These are phyloP conservation scores for Chaetomiaceae sp. DNA, from an alignment of 2,329 filamentous ascomycete species.

Conservation along the genomic window DNA sequence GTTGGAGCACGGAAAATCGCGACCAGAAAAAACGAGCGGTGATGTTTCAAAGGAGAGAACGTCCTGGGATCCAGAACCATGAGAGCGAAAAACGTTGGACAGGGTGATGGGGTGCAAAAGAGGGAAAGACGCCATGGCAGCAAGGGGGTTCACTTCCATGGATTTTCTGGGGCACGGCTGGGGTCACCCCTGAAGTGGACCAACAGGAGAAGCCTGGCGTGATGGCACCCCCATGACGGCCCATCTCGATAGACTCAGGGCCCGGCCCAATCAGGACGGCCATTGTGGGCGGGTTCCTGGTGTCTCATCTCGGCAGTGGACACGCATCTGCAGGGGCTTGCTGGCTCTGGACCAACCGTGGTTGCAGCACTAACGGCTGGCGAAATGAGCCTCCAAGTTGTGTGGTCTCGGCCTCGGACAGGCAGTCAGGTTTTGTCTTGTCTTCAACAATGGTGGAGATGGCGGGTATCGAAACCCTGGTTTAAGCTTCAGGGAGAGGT, in stretches of 20 bases:
- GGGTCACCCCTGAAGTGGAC: conserved; percentile 7
- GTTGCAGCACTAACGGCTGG: conserved; percentile 19
- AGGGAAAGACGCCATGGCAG: conserved; percentile 13
- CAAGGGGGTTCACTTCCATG: too few relatives aligned
- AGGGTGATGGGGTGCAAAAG: conserved; percentile 19
- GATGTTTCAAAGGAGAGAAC: conserved; percentile 23
- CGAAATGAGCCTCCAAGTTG: conserved; percentile 21
- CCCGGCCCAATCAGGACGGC: conserved; percentile 22
- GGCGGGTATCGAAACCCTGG: not conserved
- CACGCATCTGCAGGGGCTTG: conserved; percentile 20
- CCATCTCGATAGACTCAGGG: conserved; percentile 22
- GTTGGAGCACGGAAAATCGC: conserved; percentile 3
- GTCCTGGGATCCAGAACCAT: conserved; percentile 15
- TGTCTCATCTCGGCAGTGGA: conserved; percentile 27
- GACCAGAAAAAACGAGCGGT: conserved; percentile 13
- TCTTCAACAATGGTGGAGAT: not conserved
- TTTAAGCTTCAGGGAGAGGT: not conserved
- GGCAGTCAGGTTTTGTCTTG: not conserved
- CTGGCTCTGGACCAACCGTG: conserved; percentile 18
- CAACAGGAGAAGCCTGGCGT: conserved; percentile 16
- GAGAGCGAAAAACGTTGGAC: not conserved
- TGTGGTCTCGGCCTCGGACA: not conserved
- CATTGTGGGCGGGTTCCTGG: conserved; percentile 17
- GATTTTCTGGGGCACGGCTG: conserved; percentile 8
- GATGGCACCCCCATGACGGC: conserved; percentile 17